Conservation (phyloP, 2,329 filamentous ascomycete species). For the Pseudogymnoascus sp. region DNA sequence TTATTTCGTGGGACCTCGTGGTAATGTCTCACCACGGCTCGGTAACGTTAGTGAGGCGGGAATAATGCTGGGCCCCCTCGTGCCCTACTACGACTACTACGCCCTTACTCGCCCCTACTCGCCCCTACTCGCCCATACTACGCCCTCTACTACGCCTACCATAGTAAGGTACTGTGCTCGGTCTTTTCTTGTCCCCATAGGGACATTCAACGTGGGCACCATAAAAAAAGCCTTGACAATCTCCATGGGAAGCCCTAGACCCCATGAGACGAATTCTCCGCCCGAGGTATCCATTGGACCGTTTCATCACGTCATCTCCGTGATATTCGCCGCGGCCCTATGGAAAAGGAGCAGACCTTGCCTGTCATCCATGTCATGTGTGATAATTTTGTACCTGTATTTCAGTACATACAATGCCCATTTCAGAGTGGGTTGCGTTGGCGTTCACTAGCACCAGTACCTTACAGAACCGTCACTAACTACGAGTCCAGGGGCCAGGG, state of each 20-base stretch:
- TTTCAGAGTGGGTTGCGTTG: background rate
- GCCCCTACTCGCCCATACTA: too few species aligned
- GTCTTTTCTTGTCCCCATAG: background rate
- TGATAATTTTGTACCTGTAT: background rate
- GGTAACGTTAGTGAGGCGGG: slow-evolving; percentile 8
- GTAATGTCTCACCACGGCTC: slow-evolving; percentile 5
- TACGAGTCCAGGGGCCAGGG: background rate
- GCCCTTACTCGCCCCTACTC: too few species aligned
- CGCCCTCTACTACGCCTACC: background rate
- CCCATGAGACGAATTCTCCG: background rate
- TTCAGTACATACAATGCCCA: background rate
- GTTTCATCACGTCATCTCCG: slow-evolving; percentile 6
- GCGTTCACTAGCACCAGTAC: slow-evolving; percentile 5
- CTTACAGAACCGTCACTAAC: slow-evolving; percentile 1
- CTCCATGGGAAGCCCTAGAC: background rate
- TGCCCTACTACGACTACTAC: background rate
- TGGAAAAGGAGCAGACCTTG: background rate
- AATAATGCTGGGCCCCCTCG: background rate
- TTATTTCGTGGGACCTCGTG: background rate
- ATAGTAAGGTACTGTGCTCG: background rate
- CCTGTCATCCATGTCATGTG: background rate
- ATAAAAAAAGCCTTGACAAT: background rate
- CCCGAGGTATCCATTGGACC: slow-evolving; percentile 4
- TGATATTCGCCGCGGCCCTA: background rate
- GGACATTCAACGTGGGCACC: background rate